phyloP scores from a whole-genome alignment of 306 rosid genomes.

The Castanospermum australe region DNA sequence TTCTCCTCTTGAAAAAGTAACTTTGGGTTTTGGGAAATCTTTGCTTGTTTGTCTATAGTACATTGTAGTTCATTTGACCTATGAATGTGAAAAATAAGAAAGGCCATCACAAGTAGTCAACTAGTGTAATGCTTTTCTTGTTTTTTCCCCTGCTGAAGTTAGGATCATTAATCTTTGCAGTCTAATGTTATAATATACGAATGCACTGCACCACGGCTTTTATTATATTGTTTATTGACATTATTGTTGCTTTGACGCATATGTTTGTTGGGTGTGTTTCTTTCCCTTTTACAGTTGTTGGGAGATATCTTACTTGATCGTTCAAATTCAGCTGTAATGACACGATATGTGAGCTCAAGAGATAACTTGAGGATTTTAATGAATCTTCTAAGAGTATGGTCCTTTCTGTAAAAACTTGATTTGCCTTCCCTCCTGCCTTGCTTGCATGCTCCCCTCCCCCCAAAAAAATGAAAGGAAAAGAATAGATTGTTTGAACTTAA shows the following conservation, averaged over 20 bases:
- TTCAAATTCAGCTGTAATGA: conserved; percentile 82
- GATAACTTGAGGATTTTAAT: conserved; percentile 89
- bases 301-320: conserved; percentile 91
- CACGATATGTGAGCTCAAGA: conserved; percentile 86
- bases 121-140: neutral
- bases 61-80: neutral
- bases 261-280: conserved; percentile 23
- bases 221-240: neutral
- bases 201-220: neutral
- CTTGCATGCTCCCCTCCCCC: neutral
- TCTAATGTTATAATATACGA: neutral
- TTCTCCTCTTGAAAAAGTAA: conserved; percentile 15
- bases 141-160: neutral
- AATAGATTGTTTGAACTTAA: neutral
- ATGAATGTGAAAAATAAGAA: neutral
- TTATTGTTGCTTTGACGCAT: neutral
- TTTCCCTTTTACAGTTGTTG: conserved; percentile 64
- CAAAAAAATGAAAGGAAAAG: too few relatives aligned
- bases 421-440: neutral
- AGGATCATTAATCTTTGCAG: neutral
- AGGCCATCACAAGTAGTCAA: neutral
- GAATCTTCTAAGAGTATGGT: conserved; percentile 89
- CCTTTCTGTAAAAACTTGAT: conserved; percentile 14
- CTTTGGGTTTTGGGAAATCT: neutral
- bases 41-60: neutral